These are phyloP conservation scores for Dactylellina drechsleri DNA, from an alignment of 2,329 filamentous ascomycete species.

Conservation along the genomic window DNA sequence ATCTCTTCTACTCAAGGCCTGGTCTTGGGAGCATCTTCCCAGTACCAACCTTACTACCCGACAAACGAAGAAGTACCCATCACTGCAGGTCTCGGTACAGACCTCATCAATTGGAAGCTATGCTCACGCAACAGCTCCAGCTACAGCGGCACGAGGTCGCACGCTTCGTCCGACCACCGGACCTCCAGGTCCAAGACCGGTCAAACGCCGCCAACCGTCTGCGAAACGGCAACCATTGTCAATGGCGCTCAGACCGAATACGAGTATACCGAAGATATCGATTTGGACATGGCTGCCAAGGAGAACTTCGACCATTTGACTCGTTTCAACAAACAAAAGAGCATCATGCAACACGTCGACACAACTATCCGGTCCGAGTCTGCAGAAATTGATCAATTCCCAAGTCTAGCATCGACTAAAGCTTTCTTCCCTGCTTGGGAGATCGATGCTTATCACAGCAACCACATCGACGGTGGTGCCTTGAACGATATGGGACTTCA, in stretches of 20 bases:
- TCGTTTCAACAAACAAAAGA: slow-evolving; percentile 55
- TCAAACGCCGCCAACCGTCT: slow-evolving; percentile 49
- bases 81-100: slow-evolving; percentile 52
- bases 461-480: slow-evolving; percentile 26
- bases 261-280: slow-evolving; percentile 51
- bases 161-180: slow-evolving; percentile 39
- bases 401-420: slow-evolving; percentile 47
- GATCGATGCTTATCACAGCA: slow-evolving; percentile 38
- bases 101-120: slow-evolving; percentile 52
- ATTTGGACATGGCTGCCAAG: slow-evolving; percentile 50
- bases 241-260: slow-evolving; percentile 39
- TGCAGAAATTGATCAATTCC: slow-evolving; percentile 23
- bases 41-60: slow-evolving; percentile 52
- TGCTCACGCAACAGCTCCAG: slow-evolving; percentile 51
- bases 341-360: slow-evolving; percentile 50
- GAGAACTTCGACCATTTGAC: slow-evolving; percentile 52
- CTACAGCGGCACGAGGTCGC: slow-evolving; percentile 40
- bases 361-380: slow-evolving; percentile 30
- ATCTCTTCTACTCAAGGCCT: slow-evolving; percentile 21
- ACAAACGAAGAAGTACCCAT: slow-evolving; percentile 54
- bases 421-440: slow-evolving; percentile 50
- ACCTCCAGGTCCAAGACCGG: slow-evolving; percentile 46
- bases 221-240: slow-evolving; percentile 51
- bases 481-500: slow-evolving; percentile 35
- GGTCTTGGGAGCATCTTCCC: slow-evolving; percentile 34